Evolutionary conservation across 2,329 filamentous ascomycete genomes (phyloP).

Genomic region (Emergomyces orientalis): DNA sequence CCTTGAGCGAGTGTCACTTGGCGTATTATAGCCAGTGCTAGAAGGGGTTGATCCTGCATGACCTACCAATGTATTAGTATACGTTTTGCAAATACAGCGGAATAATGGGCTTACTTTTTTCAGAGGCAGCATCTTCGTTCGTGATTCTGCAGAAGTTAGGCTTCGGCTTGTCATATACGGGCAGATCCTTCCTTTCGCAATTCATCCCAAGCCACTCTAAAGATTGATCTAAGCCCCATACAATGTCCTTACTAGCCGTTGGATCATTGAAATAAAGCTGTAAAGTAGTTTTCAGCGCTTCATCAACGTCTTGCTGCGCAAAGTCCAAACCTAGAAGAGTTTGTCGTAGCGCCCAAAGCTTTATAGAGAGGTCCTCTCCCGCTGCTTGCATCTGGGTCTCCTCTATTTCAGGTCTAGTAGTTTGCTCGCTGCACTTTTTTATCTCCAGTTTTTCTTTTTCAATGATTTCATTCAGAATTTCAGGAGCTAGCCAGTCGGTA

Average conservation of each 20-base stretch:
- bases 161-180: slow-evolving; percentile 53
- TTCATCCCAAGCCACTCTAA: slow-evolving; percentile 85
- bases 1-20: slow-evolving; percentile 2
- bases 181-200: slow-evolving; percentile 58
- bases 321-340: slow-evolving; percentile 63
- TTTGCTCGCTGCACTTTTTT: slow-evolving; percentile 27
- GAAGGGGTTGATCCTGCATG: slow-evolving; percentile 5
- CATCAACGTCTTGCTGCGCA: slow-evolving; percentile 50
- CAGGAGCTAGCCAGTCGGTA: slow-evolving; percentile 69
- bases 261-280: slow-evolving; percentile 56
- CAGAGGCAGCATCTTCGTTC: not conserved
- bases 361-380: slow-evolving; percentile 70
- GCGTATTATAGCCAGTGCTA: slow-evolving; percentile 11
- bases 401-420: slow-evolving; percentile 20
- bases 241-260: slow-evolving; percentile 49
- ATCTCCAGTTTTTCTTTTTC: slow-evolving; percentile 46
- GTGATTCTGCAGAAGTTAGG: slow-evolving; percentile 16
- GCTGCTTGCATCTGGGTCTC: slow-evolving; percentile 37
- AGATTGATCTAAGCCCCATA: slow-evolving; percentile 81
- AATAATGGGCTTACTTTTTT: not conserved
- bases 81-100: not conserved
- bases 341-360: slow-evolving; percentile 75
- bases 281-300: slow-evolving; percentile 57
- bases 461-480: slow-evolving; percentile 68
- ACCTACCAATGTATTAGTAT: slow-evolving; percentile 13